Evolutionary conservation across 2,329 filamentous ascomycete species (phyloP).

Genomic region (Fusarium mundagurra): DNA sequence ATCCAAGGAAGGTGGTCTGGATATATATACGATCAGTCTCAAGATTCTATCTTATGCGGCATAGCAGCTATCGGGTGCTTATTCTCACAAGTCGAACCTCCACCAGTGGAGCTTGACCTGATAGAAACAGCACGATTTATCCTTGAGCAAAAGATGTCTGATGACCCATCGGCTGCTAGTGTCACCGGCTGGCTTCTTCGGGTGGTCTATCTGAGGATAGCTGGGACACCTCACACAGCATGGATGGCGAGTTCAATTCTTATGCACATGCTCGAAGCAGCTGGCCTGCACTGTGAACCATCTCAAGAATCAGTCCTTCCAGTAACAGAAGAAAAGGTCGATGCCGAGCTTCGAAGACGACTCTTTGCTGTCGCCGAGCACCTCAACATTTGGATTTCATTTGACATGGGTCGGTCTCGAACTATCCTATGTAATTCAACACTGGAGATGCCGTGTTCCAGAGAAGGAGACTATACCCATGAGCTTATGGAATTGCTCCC

Average conservation of each 20-base stretch:
- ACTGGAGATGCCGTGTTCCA: conserved; percentile 50
- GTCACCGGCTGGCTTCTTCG: conserved; percentile 64
- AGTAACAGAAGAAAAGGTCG: conserved; percentile 38
- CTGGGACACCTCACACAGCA: conserved; percentile 61
- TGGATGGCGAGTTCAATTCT: conserved; percentile 67
- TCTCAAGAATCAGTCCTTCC: conserved; percentile 41
- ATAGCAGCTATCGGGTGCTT: conserved; percentile 64
- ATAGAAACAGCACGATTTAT: conserved; percentile 56
- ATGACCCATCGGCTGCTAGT: conserved; percentile 49
- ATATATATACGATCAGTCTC: conserved; percentile 26
- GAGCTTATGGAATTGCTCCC: conserved; percentile 64
- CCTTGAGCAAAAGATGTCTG: conserved; percentile 53
- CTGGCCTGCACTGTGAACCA: conserved; percentile 56
- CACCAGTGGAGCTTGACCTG: conserved; percentile 55
- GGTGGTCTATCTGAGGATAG: conserved; percentile 62
- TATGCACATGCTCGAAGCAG: conserved; percentile 68
- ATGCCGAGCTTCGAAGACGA: conserved; percentile 53
- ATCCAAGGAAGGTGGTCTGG: conserved; percentile 49
- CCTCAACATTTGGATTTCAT: conserved; percentile 68
- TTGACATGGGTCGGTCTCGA: conserved; percentile 65
- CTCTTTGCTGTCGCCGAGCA: conserved; percentile 64
- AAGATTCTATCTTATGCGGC: conserved; percentile 58
- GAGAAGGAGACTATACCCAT: conserved; percentile 53
- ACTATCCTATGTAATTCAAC: conserved; percentile 59
- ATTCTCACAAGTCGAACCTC: conserved; percentile 57